phyloP scores from a whole-genome alignment of 306 rosid species.

The Prunus persica region Prunus_persica_NCBIv2 NC_034014.1:6758501-6759000 shows the following conservation, averaged over 20 bases:
- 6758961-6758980: slow-evolving; percentile 28
- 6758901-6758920: slow-evolving; percentile 25
- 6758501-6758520: slow-evolving; percentile 20
- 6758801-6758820: slow-evolving; percentile 22
- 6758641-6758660: slow-evolving; percentile 22
- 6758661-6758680: slow-evolving; percentile 31
- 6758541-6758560: slow-evolving; percentile 14
- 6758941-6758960: slow-evolving; percentile 27
- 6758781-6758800: slow-evolving; percentile 23
- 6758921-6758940: slow-evolving; percentile 46
- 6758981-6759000: slow-evolving; percentile 40
- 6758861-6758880: slow-evolving; percentile 17
- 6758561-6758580: slow-evolving; percentile 23
- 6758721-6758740: slow-evolving; percentile 14
- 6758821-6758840: neutral
- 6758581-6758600: slow-evolving; percentile 32
- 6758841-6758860: neutral
- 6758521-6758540: slow-evolving; percentile 4
- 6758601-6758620: slow-evolving; percentile 27
- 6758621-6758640: slow-evolving; percentile 38
- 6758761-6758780: slow-evolving; percentile 1
- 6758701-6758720: slow-evolving; percentile 35
- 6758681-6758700: slow-evolving; percentile 15
- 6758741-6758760: slow-evolving; percentile 18
- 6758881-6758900: slow-evolving; percentile 17